Conservation (phyloP, 1,284 basidiomycete species). For the Stygiomarasmius scandens region DNA sequence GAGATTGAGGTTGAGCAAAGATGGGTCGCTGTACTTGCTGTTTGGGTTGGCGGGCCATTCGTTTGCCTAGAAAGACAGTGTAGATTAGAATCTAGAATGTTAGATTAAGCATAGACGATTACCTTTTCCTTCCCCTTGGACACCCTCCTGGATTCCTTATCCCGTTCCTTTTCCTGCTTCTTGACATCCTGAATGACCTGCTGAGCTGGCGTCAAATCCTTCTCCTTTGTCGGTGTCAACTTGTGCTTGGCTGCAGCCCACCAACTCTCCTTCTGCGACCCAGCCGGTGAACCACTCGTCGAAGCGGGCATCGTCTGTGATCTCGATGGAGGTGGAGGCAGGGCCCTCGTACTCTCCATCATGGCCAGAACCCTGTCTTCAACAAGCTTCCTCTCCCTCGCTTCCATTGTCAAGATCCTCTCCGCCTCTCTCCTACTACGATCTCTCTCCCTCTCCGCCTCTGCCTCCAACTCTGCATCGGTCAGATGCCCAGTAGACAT, state of each 20-base stretch:
- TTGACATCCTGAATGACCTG: constrained; percentile 76
- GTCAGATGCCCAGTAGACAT: constrained; percentile 49
- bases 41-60: constrained; percentile 55
- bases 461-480: constrained; percentile 78
- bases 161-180: constrained; percentile 63
- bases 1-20: constrained; percentile 53
- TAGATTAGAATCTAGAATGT: neutral
- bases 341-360: constrained; percentile 51
- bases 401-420: constrained; percentile 58
- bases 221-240: constrained; percentile 76
- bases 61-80: neutral
- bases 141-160: constrained; percentile 44
- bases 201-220: constrained; percentile 78
- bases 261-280: constrained; percentile 69
- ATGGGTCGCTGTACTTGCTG: constrained; percentile 45
- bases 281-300: constrained; percentile 7
- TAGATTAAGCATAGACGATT: neutral
- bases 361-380: constrained; percentile 77
- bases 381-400: constrained; percentile 62
- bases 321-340: constrained; percentile 40
- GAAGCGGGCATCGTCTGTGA: constrained; percentile 13
- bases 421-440: constrained; percentile 74
- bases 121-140: constrained; percentile 11
- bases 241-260: constrained; percentile 71
- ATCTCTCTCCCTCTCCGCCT: constrained; percentile 75